Percentiles rank a stretch among this genome's conserved stretches.
These are phyloP conservation scores for Stephania cephalantha DNA, from an alignment of 164 flowering plant species.

Conservation along the genomic window DNA sequence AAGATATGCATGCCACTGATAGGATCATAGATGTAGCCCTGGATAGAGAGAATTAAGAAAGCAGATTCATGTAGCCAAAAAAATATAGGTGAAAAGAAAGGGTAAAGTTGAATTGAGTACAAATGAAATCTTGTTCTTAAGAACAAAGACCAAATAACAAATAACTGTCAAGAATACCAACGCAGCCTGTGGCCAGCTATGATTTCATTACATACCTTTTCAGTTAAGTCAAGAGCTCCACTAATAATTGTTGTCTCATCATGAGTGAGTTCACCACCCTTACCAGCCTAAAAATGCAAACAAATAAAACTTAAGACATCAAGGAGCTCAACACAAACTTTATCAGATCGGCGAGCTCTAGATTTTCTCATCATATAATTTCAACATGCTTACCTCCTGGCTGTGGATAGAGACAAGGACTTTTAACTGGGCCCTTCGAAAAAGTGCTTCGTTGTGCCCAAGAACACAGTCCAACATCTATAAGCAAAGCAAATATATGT, in stretches of 20 bases:
- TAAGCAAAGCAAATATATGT: slow-evolving; percentile 19
- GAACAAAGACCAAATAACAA: background rate
- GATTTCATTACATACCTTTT: slow-evolving; percentile 50
- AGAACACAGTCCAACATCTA: slow-evolving; percentile 80
- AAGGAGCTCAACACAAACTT: background rate
- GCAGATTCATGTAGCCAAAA: no score
- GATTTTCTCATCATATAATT: slow-evolving; percentile 1
- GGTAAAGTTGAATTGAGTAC: no score
- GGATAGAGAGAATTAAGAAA: no score
- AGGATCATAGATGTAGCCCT: no score
- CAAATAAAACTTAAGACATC: slow-evolving; percentile 3
- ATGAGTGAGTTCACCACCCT: slow-evolving; percentile 98
- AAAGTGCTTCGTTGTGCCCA: slow-evolving; percentile 86
- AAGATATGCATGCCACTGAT: no score
- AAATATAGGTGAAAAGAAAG: no score
- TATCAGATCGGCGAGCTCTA: background rate
- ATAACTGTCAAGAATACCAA: background rate
- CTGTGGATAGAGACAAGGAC: slow-evolving; percentile 92
- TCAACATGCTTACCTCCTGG: slow-evolving; percentile 54
- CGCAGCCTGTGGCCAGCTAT: slow-evolving; percentile 2
- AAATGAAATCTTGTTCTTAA: background rate
- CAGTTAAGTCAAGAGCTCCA: slow-evolving; percentile 97
- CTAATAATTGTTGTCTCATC: slow-evolving; percentile 97
- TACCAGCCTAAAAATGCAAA: slow-evolving; percentile 61
- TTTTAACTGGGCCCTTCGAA: slow-evolving; percentile 93